Base-by-base conservation (phyloP, 768 basidiomycete genomes). In the Tulasnella sp. region DNA sequence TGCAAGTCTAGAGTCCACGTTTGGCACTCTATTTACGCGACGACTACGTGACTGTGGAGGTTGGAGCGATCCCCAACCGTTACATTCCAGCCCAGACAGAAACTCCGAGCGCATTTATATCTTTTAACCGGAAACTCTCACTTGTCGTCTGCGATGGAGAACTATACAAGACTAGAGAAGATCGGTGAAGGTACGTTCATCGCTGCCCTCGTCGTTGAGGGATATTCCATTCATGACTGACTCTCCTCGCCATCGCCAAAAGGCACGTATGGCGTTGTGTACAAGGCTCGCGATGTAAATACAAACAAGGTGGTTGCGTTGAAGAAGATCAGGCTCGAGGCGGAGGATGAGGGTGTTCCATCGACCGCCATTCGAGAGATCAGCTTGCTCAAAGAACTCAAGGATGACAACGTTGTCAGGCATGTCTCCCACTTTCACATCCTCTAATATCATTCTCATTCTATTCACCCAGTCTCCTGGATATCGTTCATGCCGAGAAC, bases 231-330 rank as follows among this genome's bases (percentile, higher is more conserved):
- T 49, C 39, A 27, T 56, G 50, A 48, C 45, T 22, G 37, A 46
- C 40, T 37, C 33, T 31, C n/a, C 32, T 24, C 12, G 7, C 16
- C 4, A 13, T 41, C 16, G 48, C 27, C 20, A 27, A 29, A 57
- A 98, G 93, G 93, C 58, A 96, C 93, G 22, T 98, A 98, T 59
- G 93, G 93, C 51, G 93, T 98, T 46, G 93, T 98, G 19, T 98
- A 98, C 75, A 95, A 96, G 67, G 93, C 93, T 34, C 77, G 79
- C 58, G 92, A 98, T 64, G 67, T 78, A 56, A 73, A 67, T 40
- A 83, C 76, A 7, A 83, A 83, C 63, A 68, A 78, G 58, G 79
- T 96, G 58, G 95, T 99, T 45, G 95, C 95, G 20, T 72, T 98
- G 58, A 99, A 99, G 79, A 99, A 99, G 75, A 98, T 99, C 63